These are phyloP conservation scores for Phallus indusiatus DNA, from an alignment of 768 basidiomycete genomes.

Conservation along the genomic window DNA sequence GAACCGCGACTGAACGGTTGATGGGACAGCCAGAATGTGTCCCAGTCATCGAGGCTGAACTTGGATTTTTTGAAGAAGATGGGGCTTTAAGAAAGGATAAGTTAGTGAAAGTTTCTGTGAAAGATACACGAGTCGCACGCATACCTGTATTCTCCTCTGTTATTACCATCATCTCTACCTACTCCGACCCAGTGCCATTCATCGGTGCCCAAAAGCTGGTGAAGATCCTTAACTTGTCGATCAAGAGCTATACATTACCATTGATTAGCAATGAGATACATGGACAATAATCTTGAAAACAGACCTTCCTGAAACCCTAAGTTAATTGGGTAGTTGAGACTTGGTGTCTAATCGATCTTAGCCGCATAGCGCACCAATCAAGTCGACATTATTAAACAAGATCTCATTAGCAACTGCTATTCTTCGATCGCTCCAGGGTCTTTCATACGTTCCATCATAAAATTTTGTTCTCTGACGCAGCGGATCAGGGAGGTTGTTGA, in stretches of 20 bases:
- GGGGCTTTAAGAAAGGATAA: slow-evolving; percentile 22
- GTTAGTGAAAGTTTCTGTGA: background rate
- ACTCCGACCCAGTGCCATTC: slow-evolving; percentile 54
- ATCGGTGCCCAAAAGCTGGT: slow-evolving; percentile 38
- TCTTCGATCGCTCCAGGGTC: slow-evolving; percentile 45
- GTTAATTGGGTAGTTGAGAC: background rate
- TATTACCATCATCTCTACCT: slow-evolving; percentile 48
- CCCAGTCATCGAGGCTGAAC: slow-evolving; percentile 30
- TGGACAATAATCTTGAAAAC: background rate
- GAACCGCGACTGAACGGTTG: slow-evolving; percentile 38
- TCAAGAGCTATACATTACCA: slow-evolving; percentile 27
- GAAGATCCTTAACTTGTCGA: slow-evolving; percentile 47
- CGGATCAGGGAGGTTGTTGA: slow-evolving; percentile 35
- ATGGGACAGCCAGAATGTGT: slow-evolving; percentile 50
- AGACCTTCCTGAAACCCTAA: slow-evolving; percentile 39
- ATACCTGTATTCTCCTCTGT: slow-evolving; percentile 43
- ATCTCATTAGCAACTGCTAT: slow-evolving; percentile 40
- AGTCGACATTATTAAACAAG: slow-evolving; percentile 27
- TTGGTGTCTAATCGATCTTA: background rate
- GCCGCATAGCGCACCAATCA: slow-evolving; percentile 27
- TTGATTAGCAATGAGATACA: background rate
- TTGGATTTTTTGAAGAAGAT: slow-evolving; percentile 49
- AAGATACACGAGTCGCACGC: background rate
- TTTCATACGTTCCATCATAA: slow-evolving; percentile 29
- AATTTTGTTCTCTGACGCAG: slow-evolving; percentile 20